Percentiles rank a stretch among this genome's conserved stretches.
Conservation (phyloP, 2,329 filamentous ascomycete genomes). For the Clonostachys rhizophaga region DNA sequence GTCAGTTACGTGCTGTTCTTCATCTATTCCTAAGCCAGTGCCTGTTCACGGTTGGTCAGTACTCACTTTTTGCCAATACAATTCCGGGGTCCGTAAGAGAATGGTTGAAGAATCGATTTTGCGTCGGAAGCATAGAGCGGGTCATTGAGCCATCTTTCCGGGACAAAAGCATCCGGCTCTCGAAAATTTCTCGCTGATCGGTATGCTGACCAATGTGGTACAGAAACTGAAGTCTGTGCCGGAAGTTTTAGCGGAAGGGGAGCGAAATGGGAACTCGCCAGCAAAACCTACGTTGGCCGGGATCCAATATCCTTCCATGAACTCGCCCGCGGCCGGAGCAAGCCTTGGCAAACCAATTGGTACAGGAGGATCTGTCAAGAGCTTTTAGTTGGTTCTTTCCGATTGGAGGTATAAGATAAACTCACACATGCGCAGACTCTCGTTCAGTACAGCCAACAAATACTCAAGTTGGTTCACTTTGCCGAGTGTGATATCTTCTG, state of each 20-base stretch:
- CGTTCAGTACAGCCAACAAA: slow-evolving; percentile 23
- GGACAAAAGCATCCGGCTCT: slow-evolving; percentile 23
- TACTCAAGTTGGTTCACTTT: slow-evolving; percentile 24
- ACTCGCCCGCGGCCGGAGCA: neutral
- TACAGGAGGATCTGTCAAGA: slow-evolving; percentile 9
- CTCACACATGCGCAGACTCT: slow-evolving; percentile 30
- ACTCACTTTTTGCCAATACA: slow-evolving; percentile 7
- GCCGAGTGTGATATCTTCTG: slow-evolving; percentile 21
- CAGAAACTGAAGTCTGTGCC: neutral
- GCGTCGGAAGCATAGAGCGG: slow-evolving; percentile 11
- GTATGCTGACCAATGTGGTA: too few species aligned
- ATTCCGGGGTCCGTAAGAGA: slow-evolving; percentile 9
- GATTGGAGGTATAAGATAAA: neutral
- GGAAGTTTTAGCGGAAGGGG: too few species aligned
- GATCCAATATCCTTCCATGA: neutral
- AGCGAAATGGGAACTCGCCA: too few species aligned
- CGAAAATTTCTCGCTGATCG: slow-evolving; percentile 13
- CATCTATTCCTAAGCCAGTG: too few species aligned
- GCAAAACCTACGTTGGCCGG: too few species aligned
- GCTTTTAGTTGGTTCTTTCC: too few species aligned
- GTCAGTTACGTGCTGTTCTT: too few species aligned
- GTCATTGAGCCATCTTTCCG: slow-evolving; percentile 26
- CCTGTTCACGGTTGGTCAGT: too few species aligned
- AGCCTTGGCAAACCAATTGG: neutral
- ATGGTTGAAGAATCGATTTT: slow-evolving; percentile 16